These are phyloP conservation scores for Pluteus cervinus DNA, from an alignment of 768 basidiomycete genomes.

Conservation along the genomic window DNA sequence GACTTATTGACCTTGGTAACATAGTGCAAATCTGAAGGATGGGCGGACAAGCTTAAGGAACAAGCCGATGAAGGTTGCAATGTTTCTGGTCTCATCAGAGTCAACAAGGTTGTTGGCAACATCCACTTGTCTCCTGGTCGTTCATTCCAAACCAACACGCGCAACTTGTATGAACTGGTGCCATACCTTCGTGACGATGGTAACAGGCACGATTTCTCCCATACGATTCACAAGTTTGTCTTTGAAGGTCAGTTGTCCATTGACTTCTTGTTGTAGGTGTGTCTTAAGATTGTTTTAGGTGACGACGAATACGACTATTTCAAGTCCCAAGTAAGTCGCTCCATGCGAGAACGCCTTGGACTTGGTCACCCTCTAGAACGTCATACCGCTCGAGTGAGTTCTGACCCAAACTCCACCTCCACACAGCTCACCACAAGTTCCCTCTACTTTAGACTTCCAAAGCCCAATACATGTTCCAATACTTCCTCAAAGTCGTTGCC, in stretches of 20 bases:
- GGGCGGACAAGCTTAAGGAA: constrained; percentile 89
- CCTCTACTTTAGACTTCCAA: constrained; percentile 52
- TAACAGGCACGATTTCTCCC: constrained; percentile 91
- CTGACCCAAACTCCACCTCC: too few species aligned
- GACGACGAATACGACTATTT: constrained; percentile 75
- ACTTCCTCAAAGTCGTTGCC: constrained; percentile 98
- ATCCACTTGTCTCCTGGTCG: constrained; percentile 92
- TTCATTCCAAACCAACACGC: constrained; percentile 84
- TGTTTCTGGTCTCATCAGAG: constrained; percentile 82
- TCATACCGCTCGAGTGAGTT: constrained; percentile 48
- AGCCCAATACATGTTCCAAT: constrained; percentile 93
- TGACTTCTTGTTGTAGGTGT: not conserved
- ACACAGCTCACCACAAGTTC: too few species aligned
- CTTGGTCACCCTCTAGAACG: constrained; percentile 78
- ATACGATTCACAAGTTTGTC: constrained; percentile 72
- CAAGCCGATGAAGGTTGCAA: constrained; percentile 96
- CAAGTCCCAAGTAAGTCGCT: constrained; percentile 54
- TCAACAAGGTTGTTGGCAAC: constrained; percentile 96
- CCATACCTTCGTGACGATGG: constrained; percentile 89
- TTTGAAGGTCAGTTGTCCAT: constrained; percentile 49
- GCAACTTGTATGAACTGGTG: constrained; percentile 83
- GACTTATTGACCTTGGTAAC: constrained; percentile 1
- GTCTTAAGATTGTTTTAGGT: constrained; percentile 25
- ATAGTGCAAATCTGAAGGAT: constrained; percentile 90
- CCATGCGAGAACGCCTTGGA: constrained; percentile 68